A percentile compares a stretch with the other conserved stretches of the same genome.
phyloP scores from a whole-genome alignment of 2,329 filamentous ascomycete species.

The Myriosclerotinia scirpicola region DNA sequence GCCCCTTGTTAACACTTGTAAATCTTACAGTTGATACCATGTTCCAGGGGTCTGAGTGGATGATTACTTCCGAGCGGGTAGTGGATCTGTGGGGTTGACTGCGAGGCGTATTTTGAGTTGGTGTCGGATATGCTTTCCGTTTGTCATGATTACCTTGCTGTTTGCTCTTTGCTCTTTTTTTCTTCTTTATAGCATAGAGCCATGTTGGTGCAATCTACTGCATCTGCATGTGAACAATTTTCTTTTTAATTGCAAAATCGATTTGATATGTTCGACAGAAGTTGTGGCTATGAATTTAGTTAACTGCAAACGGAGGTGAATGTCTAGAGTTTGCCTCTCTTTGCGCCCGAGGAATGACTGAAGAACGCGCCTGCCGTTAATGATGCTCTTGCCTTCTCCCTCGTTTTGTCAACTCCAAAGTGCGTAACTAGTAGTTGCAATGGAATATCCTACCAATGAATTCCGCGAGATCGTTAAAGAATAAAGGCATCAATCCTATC shows the following conservation, averaged over 20 bases:
- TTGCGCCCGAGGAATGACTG: background rate
- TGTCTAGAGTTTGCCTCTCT: too few species aligned
- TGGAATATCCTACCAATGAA: too few species aligned
- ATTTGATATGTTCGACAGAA: too few species aligned
- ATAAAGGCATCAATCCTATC: too few species aligned
- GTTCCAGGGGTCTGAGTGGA: background rate
- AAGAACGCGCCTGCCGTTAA: background rate
- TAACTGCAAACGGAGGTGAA: background rate
- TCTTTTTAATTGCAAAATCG: background rate
- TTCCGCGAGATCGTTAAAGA: too few species aligned
- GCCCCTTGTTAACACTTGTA: background rate
- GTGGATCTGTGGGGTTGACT: constrained; percentile 17
- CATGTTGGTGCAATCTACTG: background rate
- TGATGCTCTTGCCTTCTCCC: background rate
- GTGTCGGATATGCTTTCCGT: background rate
- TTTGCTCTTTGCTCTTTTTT: too few species aligned
- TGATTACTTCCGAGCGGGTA: background rate
- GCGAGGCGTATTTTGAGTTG: constrained; percentile 11
- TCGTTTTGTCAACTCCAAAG: background rate
- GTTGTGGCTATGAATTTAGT: background rate
- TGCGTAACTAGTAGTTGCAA: background rate
- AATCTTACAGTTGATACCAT: background rate
- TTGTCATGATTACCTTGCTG: background rate
- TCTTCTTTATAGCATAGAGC: too few species aligned
- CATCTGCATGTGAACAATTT: background rate